Base-by-base conservation (phyloP, 176 grass and related monocot genomes). In the Zea mays region DNA sequence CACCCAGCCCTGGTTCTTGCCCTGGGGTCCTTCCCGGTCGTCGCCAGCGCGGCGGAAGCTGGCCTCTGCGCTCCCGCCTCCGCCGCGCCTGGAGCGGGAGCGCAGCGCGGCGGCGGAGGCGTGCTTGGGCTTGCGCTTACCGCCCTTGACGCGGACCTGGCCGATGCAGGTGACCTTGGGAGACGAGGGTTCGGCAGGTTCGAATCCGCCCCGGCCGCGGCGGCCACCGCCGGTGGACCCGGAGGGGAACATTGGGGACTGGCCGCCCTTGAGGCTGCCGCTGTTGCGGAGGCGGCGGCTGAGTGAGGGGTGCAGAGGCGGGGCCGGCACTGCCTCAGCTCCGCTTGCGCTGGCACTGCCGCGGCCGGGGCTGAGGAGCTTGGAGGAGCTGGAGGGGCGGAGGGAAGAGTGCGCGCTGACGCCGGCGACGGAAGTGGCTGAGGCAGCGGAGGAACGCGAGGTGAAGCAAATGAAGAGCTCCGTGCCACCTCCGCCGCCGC, bases 151-250 rank as follows among this genome's bases (percentile, higher is more conserved):
- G 7, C 89, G 75, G 47, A 97, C 94, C 78, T 97, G 91, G 47
- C 94, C 91, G 64, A 97, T 97, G 87, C 94, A 97, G 57, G 94
- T 97, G 16, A 97, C 94, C 85, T 97, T 97, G 5, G 94, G 94
- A 1, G 94, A 94, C 11, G 94, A 91, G 0, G 94, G 94, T 80
- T 97, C 94, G 2, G 91, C 85, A 5, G 91, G 90, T 62, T 97
- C 94, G 44, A 94, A 83, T 3, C 81, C 82, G 35, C 54, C 71
- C 3, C 91, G 82, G 49, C 88, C 69, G 41, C 81, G 78, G 9
- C 89, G 72, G 41, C 85, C 64, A 12, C 83, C 64, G 40, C 78
- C 85, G 5, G 84, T 75, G 15, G 85, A 80, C 0, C 87, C 89
- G 12, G 87, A 43, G 3, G 89, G 90, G 78, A 99, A 99, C 91